Percentiles rank a stretch among this genome's conserved stretches.
These are phyloP conservation scores for Candida rishiriensis DNA, from an alignment of 805 yeast genomes.

Conservation along the genomic window DNA sequence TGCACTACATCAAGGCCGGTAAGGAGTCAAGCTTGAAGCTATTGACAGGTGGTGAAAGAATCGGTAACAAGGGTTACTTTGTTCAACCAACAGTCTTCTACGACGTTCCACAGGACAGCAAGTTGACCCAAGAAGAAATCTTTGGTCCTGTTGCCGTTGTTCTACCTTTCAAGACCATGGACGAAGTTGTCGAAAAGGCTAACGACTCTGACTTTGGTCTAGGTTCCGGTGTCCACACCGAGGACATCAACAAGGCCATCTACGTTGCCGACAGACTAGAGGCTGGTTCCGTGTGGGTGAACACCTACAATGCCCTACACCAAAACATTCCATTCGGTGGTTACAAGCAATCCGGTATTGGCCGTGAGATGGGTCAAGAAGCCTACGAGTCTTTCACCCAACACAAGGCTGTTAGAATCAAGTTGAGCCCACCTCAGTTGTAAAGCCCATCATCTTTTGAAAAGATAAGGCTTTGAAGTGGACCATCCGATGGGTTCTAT, in stretches of 20 bases:
- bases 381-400: constrained; percentile 64
- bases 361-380: constrained; percentile 70
- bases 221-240: constrained; percentile 85
- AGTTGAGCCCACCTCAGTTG: constrained; percentile 18
- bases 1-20: constrained; percentile 61
- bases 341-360: constrained; percentile 62
- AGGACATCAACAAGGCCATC: constrained; percentile 59
- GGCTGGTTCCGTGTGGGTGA: constrained; percentile 82
- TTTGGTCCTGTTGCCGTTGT: constrained; percentile 87
- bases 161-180: constrained; percentile 64
- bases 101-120: constrained; percentile 69
- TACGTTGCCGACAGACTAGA: constrained; percentile 61
- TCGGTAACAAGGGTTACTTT: constrained; percentile 66
- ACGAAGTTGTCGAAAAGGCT: constrained; percentile 69
- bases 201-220: constrained; percentile 79
- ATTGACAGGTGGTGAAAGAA: constrained; percentile 77
- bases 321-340: constrained; percentile 69
- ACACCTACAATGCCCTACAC: constrained; percentile 68
- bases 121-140: constrained; percentile 82
- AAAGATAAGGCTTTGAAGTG: too few relatives aligned
- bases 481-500: too few relatives aligned
- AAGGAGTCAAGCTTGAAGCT: constrained; percentile 64
- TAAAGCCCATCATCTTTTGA: too few relatives aligned
- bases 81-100: constrained; percentile 82
- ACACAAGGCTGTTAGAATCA: constrained; percentile 59